phyloP scores from a whole-genome alignment of 2,329 filamentous ascomycete genomes.

The Sordariomycetes sp. region DNA sequence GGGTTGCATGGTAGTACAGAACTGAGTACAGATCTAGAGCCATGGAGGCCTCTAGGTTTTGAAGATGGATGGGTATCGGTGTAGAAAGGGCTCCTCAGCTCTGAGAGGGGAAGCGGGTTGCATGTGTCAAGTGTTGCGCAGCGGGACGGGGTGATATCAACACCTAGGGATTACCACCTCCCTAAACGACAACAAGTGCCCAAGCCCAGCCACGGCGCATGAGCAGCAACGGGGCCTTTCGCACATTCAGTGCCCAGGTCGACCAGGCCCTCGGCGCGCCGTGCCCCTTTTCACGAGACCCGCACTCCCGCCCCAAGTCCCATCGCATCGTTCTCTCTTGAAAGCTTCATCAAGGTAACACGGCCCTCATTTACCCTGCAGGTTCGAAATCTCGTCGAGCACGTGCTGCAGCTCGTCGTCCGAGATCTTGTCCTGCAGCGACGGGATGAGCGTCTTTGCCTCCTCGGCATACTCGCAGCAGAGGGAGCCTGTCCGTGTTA shows the following conservation, averaged over 20 bases:
- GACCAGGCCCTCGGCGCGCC: background rate
- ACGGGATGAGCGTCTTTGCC: slow-evolving; percentile 91
- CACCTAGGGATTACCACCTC: background rate
- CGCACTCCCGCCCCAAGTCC: background rate
- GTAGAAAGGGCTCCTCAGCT: background rate
- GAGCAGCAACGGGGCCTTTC: background rate
- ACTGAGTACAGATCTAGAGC: background rate
- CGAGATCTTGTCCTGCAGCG: slow-evolving; percentile 73
- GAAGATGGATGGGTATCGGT: background rate
- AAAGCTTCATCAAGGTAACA: background rate
- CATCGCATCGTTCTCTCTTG: background rate
- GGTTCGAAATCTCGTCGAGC: slow-evolving; percentile 80
- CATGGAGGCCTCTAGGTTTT: background rate
- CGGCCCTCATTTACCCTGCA: slow-evolving; percentile 27
- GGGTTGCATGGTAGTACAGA: background rate
- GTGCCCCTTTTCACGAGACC: background rate
- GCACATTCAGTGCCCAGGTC: background rate
- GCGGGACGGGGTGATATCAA: background rate
- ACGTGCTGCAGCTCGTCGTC: slow-evolving; percentile 82
- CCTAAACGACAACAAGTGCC: background rate
- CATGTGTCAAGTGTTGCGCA: background rate
- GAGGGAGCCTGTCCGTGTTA: slow-evolving; percentile 53
- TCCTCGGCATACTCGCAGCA: slow-evolving; percentile 91
- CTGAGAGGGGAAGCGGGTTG: background rate
- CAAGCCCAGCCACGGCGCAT: background rate